Conservation (phyloP, 352 stramenopile species). For the Nothophytophthora sp. region DNA sequence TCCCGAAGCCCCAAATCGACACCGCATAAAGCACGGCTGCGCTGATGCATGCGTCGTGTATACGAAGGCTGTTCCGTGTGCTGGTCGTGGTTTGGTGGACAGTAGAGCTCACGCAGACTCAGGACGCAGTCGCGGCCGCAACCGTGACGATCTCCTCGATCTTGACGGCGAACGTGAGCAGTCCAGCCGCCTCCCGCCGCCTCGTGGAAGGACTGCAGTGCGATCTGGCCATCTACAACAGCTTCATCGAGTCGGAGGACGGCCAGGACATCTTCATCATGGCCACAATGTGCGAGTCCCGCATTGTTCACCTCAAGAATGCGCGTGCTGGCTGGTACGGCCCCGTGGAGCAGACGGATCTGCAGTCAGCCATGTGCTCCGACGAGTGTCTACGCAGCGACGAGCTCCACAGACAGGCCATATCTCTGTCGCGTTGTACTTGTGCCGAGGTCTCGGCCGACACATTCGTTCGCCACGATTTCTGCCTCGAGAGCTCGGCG, state of each 20-base stretch:
- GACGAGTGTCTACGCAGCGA: slow-evolving; percentile 83
- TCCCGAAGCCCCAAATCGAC: too few species aligned
- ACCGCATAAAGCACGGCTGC: slow-evolving; percentile 4
- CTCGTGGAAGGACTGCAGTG: slow-evolving; percentile 41
- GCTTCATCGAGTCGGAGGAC: slow-evolving; percentile 55
- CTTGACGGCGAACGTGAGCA: slow-evolving; percentile 4
- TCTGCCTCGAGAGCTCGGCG: slow-evolving; percentile 81
- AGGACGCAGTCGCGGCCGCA: slow-evolving; percentile 1
- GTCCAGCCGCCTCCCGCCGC: slow-evolving; percentile 8
- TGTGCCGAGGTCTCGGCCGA: slow-evolving; percentile 82
- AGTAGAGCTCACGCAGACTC: not conserved
- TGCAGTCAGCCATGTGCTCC: slow-evolving; percentile 85
- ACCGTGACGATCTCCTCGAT: slow-evolving; percentile 10
- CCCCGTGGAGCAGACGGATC: slow-evolving; percentile 62
- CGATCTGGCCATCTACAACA: slow-evolving; percentile 52
- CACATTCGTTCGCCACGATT: slow-evolving; percentile 69
- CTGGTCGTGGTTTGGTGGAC: slow-evolving; percentile 1
- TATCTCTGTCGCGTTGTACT: slow-evolving; percentile 72
- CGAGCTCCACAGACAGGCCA: slow-evolving; percentile 71
- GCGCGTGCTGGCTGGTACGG: slow-evolving; percentile 56
- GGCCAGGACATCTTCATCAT: slow-evolving; percentile 73
- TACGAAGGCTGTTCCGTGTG: not conserved
- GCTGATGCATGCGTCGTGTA: not conserved
- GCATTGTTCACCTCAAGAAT: slow-evolving; percentile 73
- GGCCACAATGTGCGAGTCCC: slow-evolving; percentile 72